These are phyloP conservation scores for Pleurotus pulmonarius DNA, from an alignment of 768 basidiomycete genomes.

Conservation along the genomic window DNA sequence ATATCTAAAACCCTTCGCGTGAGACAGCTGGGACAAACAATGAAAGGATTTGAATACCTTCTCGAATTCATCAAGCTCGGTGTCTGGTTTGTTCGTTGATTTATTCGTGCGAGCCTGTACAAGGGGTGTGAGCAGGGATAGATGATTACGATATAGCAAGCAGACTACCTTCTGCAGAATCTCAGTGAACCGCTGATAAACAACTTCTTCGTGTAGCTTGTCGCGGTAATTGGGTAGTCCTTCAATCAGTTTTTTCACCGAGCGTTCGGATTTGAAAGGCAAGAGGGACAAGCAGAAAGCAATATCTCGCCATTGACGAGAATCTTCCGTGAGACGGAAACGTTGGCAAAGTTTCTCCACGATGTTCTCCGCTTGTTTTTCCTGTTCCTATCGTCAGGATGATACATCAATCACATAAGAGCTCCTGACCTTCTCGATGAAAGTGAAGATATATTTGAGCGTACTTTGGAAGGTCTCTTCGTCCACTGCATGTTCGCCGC, in stretches of 20 bases:
- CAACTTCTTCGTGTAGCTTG: slow-evolving; percentile 85
- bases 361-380: slow-evolving; percentile 96
- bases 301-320: slow-evolving; percentile 96
- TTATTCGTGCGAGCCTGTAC: slow-evolving; percentile 83
- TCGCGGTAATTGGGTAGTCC: slow-evolving; percentile 91
- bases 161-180: slow-evolving; percentile 77
- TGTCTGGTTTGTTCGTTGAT: slow-evolving; percentile 86
- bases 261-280: slow-evolving; percentile 95
- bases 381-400: slow-evolving; percentile 40
- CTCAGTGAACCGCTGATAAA: slow-evolving; percentile 81
- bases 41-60: slow-evolving; percentile 35
- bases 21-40: no score
- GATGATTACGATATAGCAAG: slow-evolving; percentile 9
- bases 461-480: slow-evolving; percentile 91
- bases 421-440: slow-evolving; percentile 84
- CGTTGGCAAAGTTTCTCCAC: slow-evolving; percentile 98
- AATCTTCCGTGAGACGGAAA: slow-evolving; percentile 83
- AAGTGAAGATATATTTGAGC: slow-evolving; percentile 92
- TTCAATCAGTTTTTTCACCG: slow-evolving; percentile 94
- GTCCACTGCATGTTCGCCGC: slow-evolving; percentile 87
- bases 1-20: slow-evolving; percentile 48
- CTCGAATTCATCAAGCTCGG: slow-evolving; percentile 94
- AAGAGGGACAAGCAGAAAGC: slow-evolving; percentile 92
- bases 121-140: background rate
- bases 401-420: background rate